Evolutionary conservation across 768 basidiomycete species (phyloP).

Genomic region (Phylloporus rhodoxanthus): DNA sequence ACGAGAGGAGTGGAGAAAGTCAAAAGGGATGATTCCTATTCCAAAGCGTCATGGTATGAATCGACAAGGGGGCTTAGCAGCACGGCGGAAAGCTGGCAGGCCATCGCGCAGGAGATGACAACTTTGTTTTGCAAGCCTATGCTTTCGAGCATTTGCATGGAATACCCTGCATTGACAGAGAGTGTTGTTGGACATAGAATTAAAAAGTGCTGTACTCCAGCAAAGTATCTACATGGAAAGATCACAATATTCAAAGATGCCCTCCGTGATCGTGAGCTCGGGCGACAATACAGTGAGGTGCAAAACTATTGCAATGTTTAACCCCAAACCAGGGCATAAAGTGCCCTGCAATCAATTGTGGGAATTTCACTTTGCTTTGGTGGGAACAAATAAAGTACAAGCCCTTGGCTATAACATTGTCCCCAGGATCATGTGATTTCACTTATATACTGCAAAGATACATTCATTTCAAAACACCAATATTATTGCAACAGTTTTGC

Average conservation of each 20-base stretch:
- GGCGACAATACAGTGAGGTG: no score
- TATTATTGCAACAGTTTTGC: no score
- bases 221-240: background rate
- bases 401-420: no score
- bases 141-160: background rate
- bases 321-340: no score
- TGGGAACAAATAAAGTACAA: no score
- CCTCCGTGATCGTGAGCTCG: background rate
- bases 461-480: no score
- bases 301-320: no score
- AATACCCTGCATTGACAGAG: background rate
- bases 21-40: conserved; percentile 64
- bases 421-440: no score
- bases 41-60: conserved; percentile 54
- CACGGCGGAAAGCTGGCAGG: conserved; percentile 61
- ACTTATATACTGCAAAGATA: no score
- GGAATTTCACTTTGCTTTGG: no score
- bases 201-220: conserved; percentile 14
- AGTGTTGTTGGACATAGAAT: background rate
- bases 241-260: background rate
- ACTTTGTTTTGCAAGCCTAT: background rate
- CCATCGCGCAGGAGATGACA: conserved; percentile 63
- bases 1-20: conserved; percentile 74
- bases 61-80: conserved; percentile 57
- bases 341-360: no score